These are phyloP conservation scores for Mycena maculata DNA, from an alignment of 768 basidiomycete species.

Conservation along the genomic window DNA sequence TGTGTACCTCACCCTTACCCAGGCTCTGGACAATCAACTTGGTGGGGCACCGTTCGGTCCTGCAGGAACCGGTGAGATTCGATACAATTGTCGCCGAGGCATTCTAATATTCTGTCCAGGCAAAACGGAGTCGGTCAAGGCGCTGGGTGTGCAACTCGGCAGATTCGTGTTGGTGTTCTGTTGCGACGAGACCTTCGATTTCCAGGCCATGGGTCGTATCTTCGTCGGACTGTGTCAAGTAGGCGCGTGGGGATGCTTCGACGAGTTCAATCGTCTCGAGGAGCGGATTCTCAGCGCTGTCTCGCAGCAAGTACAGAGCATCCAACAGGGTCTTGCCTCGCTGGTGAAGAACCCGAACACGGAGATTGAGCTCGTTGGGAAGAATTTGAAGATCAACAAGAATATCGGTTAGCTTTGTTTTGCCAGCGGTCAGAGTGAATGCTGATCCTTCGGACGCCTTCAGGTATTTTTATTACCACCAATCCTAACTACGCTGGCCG, in stretches of 20 bases:
- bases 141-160: slow-evolving; percentile 95
- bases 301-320: slow-evolving; percentile 98
- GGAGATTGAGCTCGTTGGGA: slow-evolving; percentile 96
- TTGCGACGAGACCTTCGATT: slow-evolving; percentile 99
- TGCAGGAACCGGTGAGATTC: slow-evolving; percentile 85
- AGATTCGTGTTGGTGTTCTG: slow-evolving; percentile 99
- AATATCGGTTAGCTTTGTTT: slow-evolving; percentile 76
- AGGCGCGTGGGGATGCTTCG: slow-evolving; percentile 98
- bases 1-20: slow-evolving; percentile 95
- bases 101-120: slow-evolving; percentile 57
- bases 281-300: slow-evolving; percentile 98
- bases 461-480: slow-evolving; percentile 98
- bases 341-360: slow-evolving; percentile 85
- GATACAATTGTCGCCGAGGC: neutral
- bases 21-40: slow-evolving; percentile 93
- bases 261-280: slow-evolving; percentile 98
- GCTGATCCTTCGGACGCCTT: slow-evolving; percentile 15
- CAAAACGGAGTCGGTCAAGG: slow-evolving; percentile 99
- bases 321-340: slow-evolving; percentile 93
- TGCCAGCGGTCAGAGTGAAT: neutral
- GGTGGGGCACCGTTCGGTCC: slow-evolving; percentile 99
- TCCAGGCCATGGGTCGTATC: slow-evolving; percentile 99
- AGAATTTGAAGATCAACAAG: slow-evolving; percentile 91
- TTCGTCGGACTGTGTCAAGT: slow-evolving; percentile 99
- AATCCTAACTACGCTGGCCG: slow-evolving; percentile 99